Conservation (phyloP, 2,329 filamentous ascomycete species). For the Pyricularia sp. region DNA sequence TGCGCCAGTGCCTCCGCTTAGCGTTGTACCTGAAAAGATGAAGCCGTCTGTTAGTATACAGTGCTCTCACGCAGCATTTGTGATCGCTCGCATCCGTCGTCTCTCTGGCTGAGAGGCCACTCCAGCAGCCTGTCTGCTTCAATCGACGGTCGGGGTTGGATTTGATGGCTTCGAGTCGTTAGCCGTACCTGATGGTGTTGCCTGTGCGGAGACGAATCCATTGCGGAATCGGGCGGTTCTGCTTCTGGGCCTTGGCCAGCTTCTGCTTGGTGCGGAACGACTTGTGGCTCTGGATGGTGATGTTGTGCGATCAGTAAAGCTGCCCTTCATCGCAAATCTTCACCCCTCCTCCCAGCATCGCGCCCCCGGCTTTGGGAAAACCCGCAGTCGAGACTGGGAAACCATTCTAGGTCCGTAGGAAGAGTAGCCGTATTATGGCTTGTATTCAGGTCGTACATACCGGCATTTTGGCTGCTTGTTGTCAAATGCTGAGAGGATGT, state of each 20-base stretch:
- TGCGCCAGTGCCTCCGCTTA: constrained; percentile 99
- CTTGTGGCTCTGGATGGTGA: constrained; percentile 80
- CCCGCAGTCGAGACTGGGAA: background rate
- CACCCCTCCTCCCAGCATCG: background rate
- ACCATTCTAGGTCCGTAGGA: background rate
- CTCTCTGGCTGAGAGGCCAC: background rate
- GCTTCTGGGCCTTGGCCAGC: constrained; percentile 99
- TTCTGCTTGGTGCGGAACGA: constrained; percentile 99
- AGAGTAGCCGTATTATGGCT: background rate
- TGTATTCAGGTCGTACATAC: constrained; percentile 19
- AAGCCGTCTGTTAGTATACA: background rate
- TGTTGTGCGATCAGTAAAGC: constrained; percentile 5
- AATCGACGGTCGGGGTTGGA: background rate
- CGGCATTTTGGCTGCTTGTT: constrained; percentile 28
- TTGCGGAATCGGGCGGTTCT: constrained; percentile 99
- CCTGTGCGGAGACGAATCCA: constrained; percentile 98
- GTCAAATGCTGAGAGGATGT: constrained; percentile 12
- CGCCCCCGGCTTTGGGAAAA: background rate
- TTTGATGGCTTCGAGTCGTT: background rate
- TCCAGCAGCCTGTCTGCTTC: background rate
- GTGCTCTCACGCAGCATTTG: background rate
- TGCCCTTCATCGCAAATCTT: background rate
- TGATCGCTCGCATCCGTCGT: background rate
- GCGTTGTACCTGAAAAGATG: constrained; percentile 82
- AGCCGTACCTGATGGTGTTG: constrained; percentile 96